These are phyloP conservation scores for Lotmaria passim DNA, from an alignment of 208 protist species.

Conservation along the genomic window DNA sequence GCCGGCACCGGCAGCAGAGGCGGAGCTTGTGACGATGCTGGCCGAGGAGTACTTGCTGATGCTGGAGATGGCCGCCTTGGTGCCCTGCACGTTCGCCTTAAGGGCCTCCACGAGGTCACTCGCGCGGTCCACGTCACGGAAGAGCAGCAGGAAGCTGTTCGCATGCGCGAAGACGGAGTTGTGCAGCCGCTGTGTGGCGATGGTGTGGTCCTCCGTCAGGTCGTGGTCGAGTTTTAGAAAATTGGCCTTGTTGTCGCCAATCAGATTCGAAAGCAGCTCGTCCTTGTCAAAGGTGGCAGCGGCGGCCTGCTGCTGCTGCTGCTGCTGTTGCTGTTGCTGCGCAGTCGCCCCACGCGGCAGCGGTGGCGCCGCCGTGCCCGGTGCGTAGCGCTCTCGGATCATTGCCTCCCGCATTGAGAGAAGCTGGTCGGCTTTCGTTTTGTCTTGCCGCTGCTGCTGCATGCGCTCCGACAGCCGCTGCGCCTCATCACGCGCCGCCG, in stretches of 20 bases:
- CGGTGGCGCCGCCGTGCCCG: slow-evolving; percentile 17
- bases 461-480: slow-evolving; percentile 31
- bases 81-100: slow-evolving; percentile 85
- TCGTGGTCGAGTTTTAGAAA: slow-evolving; percentile 79
- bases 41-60: slow-evolving; percentile 78
- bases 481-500: slow-evolving; percentile 20
- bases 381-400: slow-evolving; percentile 67
- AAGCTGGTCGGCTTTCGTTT: slow-evolving; percentile 29
- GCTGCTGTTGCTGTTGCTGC: slow-evolving; percentile 18
- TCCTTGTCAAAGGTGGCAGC: slow-evolving; percentile 71
- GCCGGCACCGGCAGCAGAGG: background rate
- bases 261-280: slow-evolving; percentile 59
- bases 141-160: slow-evolving; percentile 81
- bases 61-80: slow-evolving; percentile 77
- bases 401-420: slow-evolving; percentile 51
- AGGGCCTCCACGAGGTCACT: slow-evolving; percentile 75
- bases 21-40: slow-evolving; percentile 32
- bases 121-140: slow-evolving; percentile 79
- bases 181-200: slow-evolving; percentile 71
- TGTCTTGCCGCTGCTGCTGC: slow-evolving; percentile 38
- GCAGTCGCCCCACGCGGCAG: background rate
- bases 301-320: slow-evolving; percentile 10
- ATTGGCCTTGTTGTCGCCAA: slow-evolving; percentile 61
- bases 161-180: slow-evolving; percentile 74
- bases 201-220: slow-evolving; percentile 72